A percentile compares a stretch with the other conserved stretches of the same genome.
phyloP scores from a whole-genome alignment of 257 asterid species.

The Thymus quinquecostatus region DNA sequence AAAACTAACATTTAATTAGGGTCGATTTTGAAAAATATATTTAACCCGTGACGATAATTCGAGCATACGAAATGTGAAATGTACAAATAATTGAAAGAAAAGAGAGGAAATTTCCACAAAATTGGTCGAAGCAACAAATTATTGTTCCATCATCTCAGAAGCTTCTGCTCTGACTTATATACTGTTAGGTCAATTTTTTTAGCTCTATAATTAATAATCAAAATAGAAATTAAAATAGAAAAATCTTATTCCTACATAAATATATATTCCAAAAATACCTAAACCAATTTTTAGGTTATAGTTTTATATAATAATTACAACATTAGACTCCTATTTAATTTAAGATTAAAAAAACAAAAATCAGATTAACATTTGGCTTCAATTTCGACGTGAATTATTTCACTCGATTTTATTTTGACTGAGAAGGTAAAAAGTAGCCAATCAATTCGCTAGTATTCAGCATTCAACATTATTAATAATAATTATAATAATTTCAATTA shows the following conservation, averaged over 20 bases:
- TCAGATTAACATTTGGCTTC: too few relatives aligned
- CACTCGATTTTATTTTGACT: neutral
- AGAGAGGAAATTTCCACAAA: neutral
- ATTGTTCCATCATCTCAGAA: slow-evolving; percentile 9
- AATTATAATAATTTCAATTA: too few relatives aligned
- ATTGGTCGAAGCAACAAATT: slow-evolving; percentile 1
- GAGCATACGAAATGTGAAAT: neutral
- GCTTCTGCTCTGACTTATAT: slow-evolving; percentile 19
- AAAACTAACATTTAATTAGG: too few relatives aligned
- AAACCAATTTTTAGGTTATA: too few relatives aligned
- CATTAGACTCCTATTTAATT: too few relatives aligned
- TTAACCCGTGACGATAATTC: neutral
- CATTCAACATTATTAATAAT: neutral
- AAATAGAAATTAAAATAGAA: neutral
- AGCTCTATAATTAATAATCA: neutral
- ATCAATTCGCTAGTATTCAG: neutral
- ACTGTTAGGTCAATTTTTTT: neutral
- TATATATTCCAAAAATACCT: too few relatives aligned
- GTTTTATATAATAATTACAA: too few relatives aligned
- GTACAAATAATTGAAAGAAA: neutral
- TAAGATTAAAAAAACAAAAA: too few relatives aligned
- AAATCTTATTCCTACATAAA: neutral
- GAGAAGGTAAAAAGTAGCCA: neutral
- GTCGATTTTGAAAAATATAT: too few relatives aligned
- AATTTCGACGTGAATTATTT: too few relatives aligned